Evolutionary conservation across 768 basidiomycete genomes (phyloP), one percentile per base, ranked within the genome.

Genomic region (Tylopilus felleus): DNA sequence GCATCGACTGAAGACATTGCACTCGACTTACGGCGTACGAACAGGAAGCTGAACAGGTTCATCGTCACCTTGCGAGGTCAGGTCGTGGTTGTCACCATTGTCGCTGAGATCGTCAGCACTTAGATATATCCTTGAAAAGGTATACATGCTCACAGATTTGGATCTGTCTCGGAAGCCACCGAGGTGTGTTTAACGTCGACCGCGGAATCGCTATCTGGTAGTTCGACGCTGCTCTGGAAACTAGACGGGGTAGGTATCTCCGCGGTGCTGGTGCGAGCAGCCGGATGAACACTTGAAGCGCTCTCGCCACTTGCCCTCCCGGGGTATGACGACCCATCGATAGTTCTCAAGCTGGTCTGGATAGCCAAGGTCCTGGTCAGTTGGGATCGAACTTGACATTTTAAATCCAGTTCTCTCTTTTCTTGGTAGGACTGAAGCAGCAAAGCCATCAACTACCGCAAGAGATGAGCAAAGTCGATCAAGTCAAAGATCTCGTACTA

Each of bases 361-460:
- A 58, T 44, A 33, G 54, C 53, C 35, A 69, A 51, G 38, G 63
- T 50, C 51, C 54, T 55, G 19, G 52, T 64, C 29, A 31, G 9
- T 22, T 22, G 56, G 5, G n/a, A 6, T 50, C 17, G 55, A 2
- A 23, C 25, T 43, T 52, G 59, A 43, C n/a, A 23, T 22, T 35
- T 53, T 8, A 46, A 21, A 5, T 23, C n/a, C 4, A 64, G 57
- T 19, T 56, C 46, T 41, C 51, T 61, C 33, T 47, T 62, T 40
- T 68, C 60, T 36, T 65, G 56, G n/a, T 69, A 64, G 33, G 58
- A 58, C 42, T 60, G 65, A 33, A 69, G 55, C 23, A 66, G 54
- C 17, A 60, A 48, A 39, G 49, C 57, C 58, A 62, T 64, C 49
- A 69, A 47, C 67, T 67, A 27, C 4, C 35, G 41, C 12, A 3